Conservation (phyloP, 257 asterid species). For the Paulownia fortunei region DNA sequence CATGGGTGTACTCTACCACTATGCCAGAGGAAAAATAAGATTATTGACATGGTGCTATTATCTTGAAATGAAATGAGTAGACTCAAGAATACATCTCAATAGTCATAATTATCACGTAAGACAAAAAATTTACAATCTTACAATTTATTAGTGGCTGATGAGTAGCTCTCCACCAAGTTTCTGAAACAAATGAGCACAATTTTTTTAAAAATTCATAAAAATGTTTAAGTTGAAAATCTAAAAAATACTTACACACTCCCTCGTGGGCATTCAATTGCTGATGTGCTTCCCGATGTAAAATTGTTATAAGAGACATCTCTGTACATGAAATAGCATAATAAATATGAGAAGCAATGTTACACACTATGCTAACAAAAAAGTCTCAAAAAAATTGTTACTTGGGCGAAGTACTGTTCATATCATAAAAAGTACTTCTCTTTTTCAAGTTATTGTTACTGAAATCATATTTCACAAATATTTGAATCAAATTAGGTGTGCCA, state of each 20-base stretch:
- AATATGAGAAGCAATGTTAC: slow-evolving; percentile 13
- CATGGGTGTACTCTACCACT: slow-evolving; percentile 55
- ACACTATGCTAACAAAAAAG: neutral
- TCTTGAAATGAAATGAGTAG: neutral
- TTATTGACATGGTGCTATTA: slow-evolving; percentile 11
- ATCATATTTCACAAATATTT: neutral
- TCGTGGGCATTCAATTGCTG: slow-evolving; percentile 57
- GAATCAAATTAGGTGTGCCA: neutral
- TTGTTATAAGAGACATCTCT: slow-evolving; percentile 86
- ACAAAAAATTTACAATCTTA: slow-evolving; percentile 42
- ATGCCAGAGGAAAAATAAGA: slow-evolving; percentile 31
- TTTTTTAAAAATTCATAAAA: slow-evolving; percentile 8
- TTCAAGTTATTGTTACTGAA: too few relatives aligned
- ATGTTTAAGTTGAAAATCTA: neutral
- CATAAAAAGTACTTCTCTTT: neutral
- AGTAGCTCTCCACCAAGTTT: slow-evolving; percentile 84
- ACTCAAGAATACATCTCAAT: neutral
- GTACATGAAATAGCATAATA: slow-evolving; percentile 36
- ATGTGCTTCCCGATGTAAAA: slow-evolving; percentile 62
- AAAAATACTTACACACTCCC: slow-evolving; percentile 79
- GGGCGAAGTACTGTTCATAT: neutral
- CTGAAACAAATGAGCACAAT: slow-evolving; percentile 48
- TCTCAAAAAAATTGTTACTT: neutral
- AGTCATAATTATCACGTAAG: slow-evolving; percentile 9
- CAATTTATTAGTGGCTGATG: slow-evolving; percentile 52